Percentiles rank a stretch among this genome's conserved stretches.
Evolutionary conservation across 1,284 basidiomycete genomes (phyloP).

Genomic region (Porodaedalea pini): DNA sequence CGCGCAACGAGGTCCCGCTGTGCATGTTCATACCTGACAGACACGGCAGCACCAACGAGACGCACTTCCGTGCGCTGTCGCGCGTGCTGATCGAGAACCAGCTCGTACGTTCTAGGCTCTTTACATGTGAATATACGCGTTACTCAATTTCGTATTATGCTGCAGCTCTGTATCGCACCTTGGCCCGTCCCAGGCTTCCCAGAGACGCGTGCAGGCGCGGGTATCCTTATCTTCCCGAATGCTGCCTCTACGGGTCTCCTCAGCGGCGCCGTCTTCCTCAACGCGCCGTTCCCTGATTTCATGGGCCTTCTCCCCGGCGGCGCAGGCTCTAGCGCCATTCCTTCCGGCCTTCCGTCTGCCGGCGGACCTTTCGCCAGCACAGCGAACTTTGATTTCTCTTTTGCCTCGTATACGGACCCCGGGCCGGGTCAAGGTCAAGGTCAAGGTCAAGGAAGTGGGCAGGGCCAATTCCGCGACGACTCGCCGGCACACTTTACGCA

Average conservation of each 20-base stretch:
- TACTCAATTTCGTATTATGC: not conserved
- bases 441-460: not conserved
- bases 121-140: not conserved
- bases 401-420: constrained; percentile 8
- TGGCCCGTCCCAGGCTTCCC: constrained; percentile 37
- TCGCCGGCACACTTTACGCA: not conserved
- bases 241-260: constrained; percentile 52
- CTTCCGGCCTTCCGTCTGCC: constrained; percentile 11
- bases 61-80: constrained; percentile 52
- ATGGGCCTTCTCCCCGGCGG: constrained; percentile 27
- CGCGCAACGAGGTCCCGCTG: constrained; percentile 42
- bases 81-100: constrained; percentile 48
- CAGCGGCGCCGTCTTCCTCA: constrained; percentile 54
- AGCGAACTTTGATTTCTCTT: not conserved
- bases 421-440: not conserved
- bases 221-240: constrained; percentile 58
- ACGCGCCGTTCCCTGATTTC: constrained; percentile 51
- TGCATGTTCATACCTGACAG: constrained; percentile 63
- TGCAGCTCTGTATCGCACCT: constrained; percentile 52
- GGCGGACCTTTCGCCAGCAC: not conserved
- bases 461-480: not conserved
- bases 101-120: constrained; percentile 37
- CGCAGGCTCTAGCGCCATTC: not conserved
- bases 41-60: constrained; percentile 49
- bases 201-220: constrained; percentile 44